Evolutionary conservation across 495 filamentous ascomycete species (phyloP).

Genomic region (Penicillium mononematosum): DNA sequence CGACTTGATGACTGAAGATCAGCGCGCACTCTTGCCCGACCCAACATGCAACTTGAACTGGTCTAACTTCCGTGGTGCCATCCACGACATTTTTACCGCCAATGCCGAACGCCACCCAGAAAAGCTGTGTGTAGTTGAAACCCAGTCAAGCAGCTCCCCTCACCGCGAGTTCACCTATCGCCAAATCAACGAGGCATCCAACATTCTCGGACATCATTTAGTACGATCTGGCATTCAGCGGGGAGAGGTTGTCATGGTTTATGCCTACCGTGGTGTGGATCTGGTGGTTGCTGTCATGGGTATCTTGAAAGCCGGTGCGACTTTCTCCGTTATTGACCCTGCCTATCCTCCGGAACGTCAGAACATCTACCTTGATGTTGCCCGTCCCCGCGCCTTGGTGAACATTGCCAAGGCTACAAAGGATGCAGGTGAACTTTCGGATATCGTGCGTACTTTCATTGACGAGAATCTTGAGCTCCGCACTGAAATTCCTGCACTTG

Average conservation of each 20-base stretch:
- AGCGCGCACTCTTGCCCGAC: conserved; percentile 59
- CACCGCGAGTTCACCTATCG: conserved; percentile 75
- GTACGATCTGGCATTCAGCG: conserved; percentile 67
- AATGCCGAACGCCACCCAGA: conserved; percentile 76
- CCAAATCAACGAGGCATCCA: conserved; percentile 85
- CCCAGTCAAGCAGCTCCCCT: conserved; percentile 58
- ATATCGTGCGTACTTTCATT: conserved; percentile 71
- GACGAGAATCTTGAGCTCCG: conserved; percentile 68
- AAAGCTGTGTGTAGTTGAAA: conserved; percentile 80
- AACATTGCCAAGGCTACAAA: conserved; percentile 75
- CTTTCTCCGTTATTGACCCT: conserved; percentile 73
- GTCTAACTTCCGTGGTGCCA: conserved; percentile 76
- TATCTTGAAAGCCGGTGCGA: conserved; percentile 52
- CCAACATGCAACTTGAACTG: conserved; percentile 78
- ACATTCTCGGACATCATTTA: conserved; percentile 75
- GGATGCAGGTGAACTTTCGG: conserved; percentile 69
- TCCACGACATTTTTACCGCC: conserved; percentile 73
- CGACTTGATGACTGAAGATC: conserved; percentile 48
- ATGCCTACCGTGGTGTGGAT: conserved; percentile 68
- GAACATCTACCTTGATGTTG: conserved; percentile 87
- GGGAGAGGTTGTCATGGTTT: conserved; percentile 94
- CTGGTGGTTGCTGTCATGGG: conserved; percentile 55
- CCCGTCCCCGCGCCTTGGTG: conserved; percentile 75
- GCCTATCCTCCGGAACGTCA: conserved; percentile 86
- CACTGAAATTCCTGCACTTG: conserved; percentile 74